phyloP scores from a whole-genome alignment of 768 basidiomycete genomes.

The Lactarius sanguifluus region DNA sequence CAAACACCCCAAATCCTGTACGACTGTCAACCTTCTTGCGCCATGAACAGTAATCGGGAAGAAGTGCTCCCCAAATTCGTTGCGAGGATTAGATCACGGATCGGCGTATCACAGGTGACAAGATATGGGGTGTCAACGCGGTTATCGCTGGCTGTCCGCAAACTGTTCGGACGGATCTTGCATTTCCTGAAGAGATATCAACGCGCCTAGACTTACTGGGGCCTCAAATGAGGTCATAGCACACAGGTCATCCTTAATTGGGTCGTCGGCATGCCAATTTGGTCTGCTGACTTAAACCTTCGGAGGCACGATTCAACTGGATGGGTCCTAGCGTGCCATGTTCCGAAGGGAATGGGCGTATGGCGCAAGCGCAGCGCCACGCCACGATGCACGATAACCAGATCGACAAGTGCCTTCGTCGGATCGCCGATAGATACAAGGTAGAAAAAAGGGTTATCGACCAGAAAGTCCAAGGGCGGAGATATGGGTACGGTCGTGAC shows the following conservation, averaged over 20 bases:
- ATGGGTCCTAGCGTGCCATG: not conserved
- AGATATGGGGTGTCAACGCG: too few relatives aligned
- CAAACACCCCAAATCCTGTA: not conserved
- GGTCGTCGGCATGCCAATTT: not conserved
- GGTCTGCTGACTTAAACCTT: slow-evolving; percentile 2
- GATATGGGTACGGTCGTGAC: not conserved
- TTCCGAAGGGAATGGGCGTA: not conserved
- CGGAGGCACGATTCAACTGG: not conserved
- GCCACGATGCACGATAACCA: not conserved
- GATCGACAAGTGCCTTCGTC: slow-evolving; percentile 2
- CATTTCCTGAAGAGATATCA: not conserved
- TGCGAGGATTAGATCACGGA: not conserved
- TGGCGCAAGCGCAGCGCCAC: not conserved
- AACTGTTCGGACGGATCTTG: slow-evolving; percentile 25
- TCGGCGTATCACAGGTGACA: not conserved
- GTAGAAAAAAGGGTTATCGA: not conserved
- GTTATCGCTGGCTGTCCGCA: not conserved
- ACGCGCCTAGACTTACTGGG: not conserved
- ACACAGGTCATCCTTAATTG: not conserved
- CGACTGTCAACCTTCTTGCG: not conserved
- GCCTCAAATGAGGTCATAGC: not conserved
- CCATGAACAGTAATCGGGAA: not conserved
- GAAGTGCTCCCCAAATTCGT: not conserved
- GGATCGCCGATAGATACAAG: not conserved
- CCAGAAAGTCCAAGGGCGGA: not conserved